phyloP scores from a whole-genome alignment of 306 rosid genomes.

The Luffa acutangula region DNA sequence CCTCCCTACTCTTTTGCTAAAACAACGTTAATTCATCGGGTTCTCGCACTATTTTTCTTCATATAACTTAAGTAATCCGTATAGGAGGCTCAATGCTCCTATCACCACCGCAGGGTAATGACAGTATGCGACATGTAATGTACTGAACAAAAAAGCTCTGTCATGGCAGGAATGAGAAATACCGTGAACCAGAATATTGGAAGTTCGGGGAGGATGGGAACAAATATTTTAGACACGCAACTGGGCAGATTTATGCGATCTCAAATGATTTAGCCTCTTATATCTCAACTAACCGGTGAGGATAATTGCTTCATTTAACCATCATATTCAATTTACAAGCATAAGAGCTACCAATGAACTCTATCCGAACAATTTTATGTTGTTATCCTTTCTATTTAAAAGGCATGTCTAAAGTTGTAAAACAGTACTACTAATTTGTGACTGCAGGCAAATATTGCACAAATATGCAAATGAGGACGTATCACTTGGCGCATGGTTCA shows the following conservation, averaged over 20 bases:
- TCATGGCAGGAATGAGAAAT: background rate
- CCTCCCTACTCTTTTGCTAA: background rate
- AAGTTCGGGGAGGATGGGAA: constrained; percentile 9
- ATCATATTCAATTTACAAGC: background rate
- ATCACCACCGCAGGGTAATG: background rate
- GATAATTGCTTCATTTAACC: background rate
- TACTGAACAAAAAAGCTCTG: background rate
- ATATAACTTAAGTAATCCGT: background rate
- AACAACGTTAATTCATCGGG: background rate
- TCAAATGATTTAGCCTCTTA: constrained; percentile 9
- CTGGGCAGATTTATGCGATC: constrained; percentile 16
- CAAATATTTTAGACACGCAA: constrained; percentile 7
- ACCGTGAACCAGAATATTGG: constrained; percentile 12
- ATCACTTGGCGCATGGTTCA: constrained; percentile 5
- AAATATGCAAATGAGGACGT: constrained; percentile 8
- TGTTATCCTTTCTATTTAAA: background rate
- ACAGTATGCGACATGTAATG: background rate
- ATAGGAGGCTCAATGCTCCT: background rate
- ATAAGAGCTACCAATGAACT: background rate
- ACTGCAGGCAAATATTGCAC: constrained; percentile 10
- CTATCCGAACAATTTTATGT: background rate
- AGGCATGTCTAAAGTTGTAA: background rate
- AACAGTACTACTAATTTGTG: background rate
- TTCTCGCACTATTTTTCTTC: background rate
- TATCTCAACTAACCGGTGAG: constrained; percentile 3